Evolutionary conservation across 495 filamentous ascomycete species (phyloP), one percentile per base, ranked within the genome.

Genomic region (Aspergillus ostianus): DNA sequence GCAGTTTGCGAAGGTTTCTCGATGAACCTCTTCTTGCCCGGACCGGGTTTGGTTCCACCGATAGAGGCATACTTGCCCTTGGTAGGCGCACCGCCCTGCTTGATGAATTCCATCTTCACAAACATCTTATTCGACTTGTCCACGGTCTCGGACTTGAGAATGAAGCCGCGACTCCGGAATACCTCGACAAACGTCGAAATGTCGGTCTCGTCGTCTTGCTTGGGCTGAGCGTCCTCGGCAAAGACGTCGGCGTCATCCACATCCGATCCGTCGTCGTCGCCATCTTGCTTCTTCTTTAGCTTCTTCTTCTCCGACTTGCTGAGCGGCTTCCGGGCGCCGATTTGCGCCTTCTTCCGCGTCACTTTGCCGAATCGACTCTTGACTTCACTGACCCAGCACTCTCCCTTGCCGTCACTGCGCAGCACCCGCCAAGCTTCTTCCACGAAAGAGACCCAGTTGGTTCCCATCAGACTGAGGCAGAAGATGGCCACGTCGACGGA

Each of bases 81-180:
- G 13, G 80, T 73, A 4, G 89, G 87, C 45, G 85, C 64, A 58
- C 73, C 78, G 23, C 80, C 80, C 26, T 79, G 84, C 77, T 97
- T 98, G 55, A 94, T 79, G 77, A 98, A 98, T 64, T 85, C 82
- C 92, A 98, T 93, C 70, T 85, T 88, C 53, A 98, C 91, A 82
- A 98, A 98, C 94, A 98, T 98, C 77, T 90, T 96, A 76, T 98
- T 98, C 36, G 79, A 83, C 69, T 91, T 79, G 70, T 97, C 92
- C 10, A 94, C 78, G 0, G 85, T 83, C 47, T 82, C 77, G 10
- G 74, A 75, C 23, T 75, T 78, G 18, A 98, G 79, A 17, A 89
- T 77, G 67, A 98, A 97, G 0, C 94, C 94, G 32, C 91, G 78
- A 61, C 80, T 82, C 21, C 80, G 71, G 64, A 97, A 83, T 0